Base-by-base conservation (phyloP, 2,329 filamentous ascomycete genomes). In the Trichoderma hamatum region DNA sequence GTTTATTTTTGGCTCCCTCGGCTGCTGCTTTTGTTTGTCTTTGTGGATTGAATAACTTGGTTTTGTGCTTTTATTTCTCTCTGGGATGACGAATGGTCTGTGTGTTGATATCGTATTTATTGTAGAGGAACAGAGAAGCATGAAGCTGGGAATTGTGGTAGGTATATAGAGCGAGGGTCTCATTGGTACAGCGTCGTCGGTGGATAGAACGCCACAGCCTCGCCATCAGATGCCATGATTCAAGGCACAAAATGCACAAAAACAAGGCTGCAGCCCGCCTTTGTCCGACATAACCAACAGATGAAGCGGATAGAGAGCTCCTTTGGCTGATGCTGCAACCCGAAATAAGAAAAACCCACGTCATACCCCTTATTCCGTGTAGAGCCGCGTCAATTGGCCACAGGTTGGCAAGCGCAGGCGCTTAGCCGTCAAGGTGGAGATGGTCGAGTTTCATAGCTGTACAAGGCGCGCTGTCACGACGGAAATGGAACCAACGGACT, bases 341-440 rank as follows among this genome's bases (percentile, higher is more conserved):
- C 21, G 9, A 49, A 43, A n/a, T n/a, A n/a, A 43, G 7, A 10
- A 43, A n/a, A 43, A 9, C 16, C 46, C 46, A 24, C 46, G 46
- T 24, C 46, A 1, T 55, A 34, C 32, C 21, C n/a, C 46, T 43
- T 43, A 55, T 28, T 64, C 3, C 16, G 7, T 16, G 16, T 6
- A 43, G 49, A 39, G 19, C 24, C 49, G 49, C 34, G 32, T 56
- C 51, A 46, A 65, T 65, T 65, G 62, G 62, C 62, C 43, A 24
- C 7, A 2, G 32, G n/a, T 11, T 16, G 51, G 26, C 34, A 52
- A 34, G 3, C 13, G 26, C 62, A 19, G 36, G 62, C 62, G 62
- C 62, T 54, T 65, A 65, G 39, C 36, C 26, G 19, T 30, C 4
- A 2, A 56, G 62, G 62, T 65, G 62, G 62, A 46, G 51, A 56